Base-by-base conservation (phyloP, 148 eudicot genomes). In the Vaccinium vitisidaea region DNA sequence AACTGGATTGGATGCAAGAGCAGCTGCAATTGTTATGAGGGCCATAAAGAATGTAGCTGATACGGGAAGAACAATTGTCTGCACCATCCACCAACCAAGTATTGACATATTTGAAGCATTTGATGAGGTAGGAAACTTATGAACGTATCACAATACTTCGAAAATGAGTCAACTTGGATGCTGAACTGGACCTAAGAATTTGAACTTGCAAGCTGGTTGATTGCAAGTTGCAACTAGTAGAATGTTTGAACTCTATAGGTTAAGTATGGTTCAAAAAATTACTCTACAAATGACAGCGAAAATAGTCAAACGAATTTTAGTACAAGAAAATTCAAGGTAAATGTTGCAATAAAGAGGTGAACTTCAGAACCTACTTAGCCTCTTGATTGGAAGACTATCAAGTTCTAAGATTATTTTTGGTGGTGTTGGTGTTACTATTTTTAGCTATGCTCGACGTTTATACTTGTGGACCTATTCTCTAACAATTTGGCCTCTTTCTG, bases 71-170 rank as follows among this genome's bases (percentile, higher is more conserved):
- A 95, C 98, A 32, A 91, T 94, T 69, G 98, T 92, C 43, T 95
- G 98, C 90, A 95, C 98, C 78, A 94, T 95, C 83, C 98, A 95
- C 87, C 98, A 95, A 67, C 97, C 98, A 43, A 94, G 96, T 70
- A 94, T 95, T 79, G 96, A 95, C 86, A 95, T 95, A 78, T 95
- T 95, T 86, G 98, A 95, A 88, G 93, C 98, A 52, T 95, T 95
- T 89, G 98, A 95, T 75, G 98, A 94, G 94, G 98, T 95, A 86
- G 52, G 25, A 82, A 32, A 52, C 6, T 19, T n/a, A 53, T 15
- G 32, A 56, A 19, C 32, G 21, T 27, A 16, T 50, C 52, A 69
- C 13, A 67, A 21, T 48, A 65, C 30, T 65, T 48, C 6, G 16
- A 81, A 25, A 14, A 69, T 23, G 50, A 59, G 55, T 14, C n/a